A percentile compares a stretch with the other conserved stretches of the same genome.
These are phyloP conservation scores for Podochytrium sp. DNA, from an alignment of 192 early-diverging fungal genomes.

Conservation along the genomic window DNA sequence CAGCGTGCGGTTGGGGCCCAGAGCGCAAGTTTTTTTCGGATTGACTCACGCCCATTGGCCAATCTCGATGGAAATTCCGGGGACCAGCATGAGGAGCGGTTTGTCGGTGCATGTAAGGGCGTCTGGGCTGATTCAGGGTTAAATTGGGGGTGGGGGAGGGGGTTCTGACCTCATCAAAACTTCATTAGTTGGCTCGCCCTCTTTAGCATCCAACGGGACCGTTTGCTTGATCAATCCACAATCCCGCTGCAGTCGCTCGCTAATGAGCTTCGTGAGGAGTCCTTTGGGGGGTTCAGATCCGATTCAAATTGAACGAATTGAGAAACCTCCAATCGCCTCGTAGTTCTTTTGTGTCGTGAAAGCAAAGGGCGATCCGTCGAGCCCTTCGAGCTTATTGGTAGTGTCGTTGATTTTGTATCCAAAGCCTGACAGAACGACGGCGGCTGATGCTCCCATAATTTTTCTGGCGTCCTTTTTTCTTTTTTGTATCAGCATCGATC, in stretches of 20 bases:
- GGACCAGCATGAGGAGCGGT: conserved; percentile 22
- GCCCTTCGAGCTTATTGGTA: too few species aligned
- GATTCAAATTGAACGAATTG: too few species aligned
- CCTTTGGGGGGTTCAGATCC: too few species aligned
- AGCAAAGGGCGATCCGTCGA: too few species aligned
- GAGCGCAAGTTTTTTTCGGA: neutral
- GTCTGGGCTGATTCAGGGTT: conserved; percentile 5
- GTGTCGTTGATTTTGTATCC: too few species aligned
- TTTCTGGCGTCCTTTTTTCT: too few species aligned
- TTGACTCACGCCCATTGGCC: conserved; percentile 33
- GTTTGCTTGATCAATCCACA: neutral
- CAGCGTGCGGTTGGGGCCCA: neutral
- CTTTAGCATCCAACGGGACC: conserved; percentile 23
- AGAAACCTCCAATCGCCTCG: too few species aligned
- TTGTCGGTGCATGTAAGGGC: conserved; percentile 11
- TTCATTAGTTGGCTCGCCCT: neutral
- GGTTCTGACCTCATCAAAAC: conserved; percentile 10
- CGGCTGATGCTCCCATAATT: too few species aligned
- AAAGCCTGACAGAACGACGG: too few species aligned
- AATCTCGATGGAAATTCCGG: conserved; percentile 25
- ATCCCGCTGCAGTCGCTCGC: neutral
- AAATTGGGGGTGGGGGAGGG: neutral
- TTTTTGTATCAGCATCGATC: too few species aligned
- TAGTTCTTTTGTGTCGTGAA: too few species aligned
- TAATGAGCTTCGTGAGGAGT: conserved; percentile 4